Conservation (phyloP, 2,329 filamentous ascomycete genomes). For the Laburnicola sp. region DNA sequence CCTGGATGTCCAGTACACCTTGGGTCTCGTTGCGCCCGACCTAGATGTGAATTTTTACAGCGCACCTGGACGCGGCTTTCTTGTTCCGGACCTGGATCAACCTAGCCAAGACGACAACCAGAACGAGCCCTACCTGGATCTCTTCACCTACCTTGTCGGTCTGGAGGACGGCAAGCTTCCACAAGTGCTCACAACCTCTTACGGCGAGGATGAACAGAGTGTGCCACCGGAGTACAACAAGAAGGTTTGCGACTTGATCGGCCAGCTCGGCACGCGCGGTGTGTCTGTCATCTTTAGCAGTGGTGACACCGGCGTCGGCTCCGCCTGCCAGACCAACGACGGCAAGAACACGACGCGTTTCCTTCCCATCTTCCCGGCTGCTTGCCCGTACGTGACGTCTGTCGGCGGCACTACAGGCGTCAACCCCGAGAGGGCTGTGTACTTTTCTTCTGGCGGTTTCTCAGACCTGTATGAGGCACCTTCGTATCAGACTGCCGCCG, state of each 20-base stretch:
- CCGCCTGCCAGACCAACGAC: slow-evolving; percentile 52
- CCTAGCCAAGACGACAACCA: slow-evolving; percentile 46
- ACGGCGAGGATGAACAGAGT: slow-evolving; percentile 48
- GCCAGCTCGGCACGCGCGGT: slow-evolving; percentile 46
- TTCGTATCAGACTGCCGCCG: slow-evolving; percentile 48
- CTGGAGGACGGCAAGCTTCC: slow-evolving; percentile 43
- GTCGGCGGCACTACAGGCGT: slow-evolving; percentile 49
- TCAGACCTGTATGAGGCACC: slow-evolving; percentile 49
- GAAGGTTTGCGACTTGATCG: slow-evolving; percentile 46
- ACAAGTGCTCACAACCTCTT: slow-evolving; percentile 44
- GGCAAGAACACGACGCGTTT: slow-evolving; percentile 50
- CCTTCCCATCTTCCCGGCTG: slow-evolving; percentile 51
- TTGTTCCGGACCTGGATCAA: slow-evolving; percentile 55
- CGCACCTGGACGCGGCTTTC: slow-evolving; percentile 51
- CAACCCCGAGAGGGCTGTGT: slow-evolving; percentile 45
- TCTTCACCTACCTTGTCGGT: slow-evolving; percentile 42
- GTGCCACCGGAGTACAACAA: slow-evolving; percentile 43
- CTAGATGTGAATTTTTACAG: slow-evolving; percentile 53
- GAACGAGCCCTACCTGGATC: slow-evolving; percentile 54
- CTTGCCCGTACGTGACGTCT: slow-evolving; percentile 54
- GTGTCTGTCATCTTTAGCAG: slow-evolving; percentile 47
- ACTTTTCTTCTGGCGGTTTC: slow-evolving; percentile 52
- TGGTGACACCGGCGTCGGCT: slow-evolving; percentile 47
- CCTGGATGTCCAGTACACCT: slow-evolving; percentile 55
- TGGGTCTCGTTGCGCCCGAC: slow-evolving; percentile 48